Evolutionary conservation across 1,284 basidiomycete genomes (phyloP).

Genomic region (Cutaneotrichosporon daszewskae): DNA sequence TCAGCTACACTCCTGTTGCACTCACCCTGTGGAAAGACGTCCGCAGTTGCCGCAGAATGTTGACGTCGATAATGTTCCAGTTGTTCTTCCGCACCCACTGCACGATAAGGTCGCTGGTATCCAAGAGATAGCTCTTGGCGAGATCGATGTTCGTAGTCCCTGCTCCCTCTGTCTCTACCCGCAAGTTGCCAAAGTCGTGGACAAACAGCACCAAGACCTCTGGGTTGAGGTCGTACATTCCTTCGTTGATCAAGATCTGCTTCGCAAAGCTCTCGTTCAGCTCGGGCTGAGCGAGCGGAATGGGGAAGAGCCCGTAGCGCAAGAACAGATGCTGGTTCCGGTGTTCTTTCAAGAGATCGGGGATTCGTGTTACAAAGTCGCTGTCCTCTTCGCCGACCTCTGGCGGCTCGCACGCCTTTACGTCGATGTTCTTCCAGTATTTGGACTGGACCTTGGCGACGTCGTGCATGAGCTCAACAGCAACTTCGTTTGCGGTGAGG

Average conservation of each 20-base stretch:
- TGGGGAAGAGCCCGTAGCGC: constrained; percentile 66
- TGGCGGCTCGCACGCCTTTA: constrained; percentile 68
- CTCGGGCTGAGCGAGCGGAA: constrained; percentile 65
- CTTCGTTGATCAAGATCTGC: constrained; percentile 68
- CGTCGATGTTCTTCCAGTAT: constrained; percentile 82
- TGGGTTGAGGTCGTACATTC: constrained; percentile 55
- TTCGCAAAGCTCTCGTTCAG: constrained; percentile 65
- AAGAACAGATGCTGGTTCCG: constrained; percentile 70
- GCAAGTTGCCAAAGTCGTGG: constrained; percentile 87
- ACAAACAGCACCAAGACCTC: constrained; percentile 64
- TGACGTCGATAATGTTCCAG: constrained; percentile 79
- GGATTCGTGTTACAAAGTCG: constrained; percentile 34
- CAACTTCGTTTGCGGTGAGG: constrained; percentile 66
- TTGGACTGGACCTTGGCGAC: constrained; percentile 80
- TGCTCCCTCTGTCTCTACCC: constrained; percentile 67
- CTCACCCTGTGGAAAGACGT: constrained; percentile 25
- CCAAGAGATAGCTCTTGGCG: constrained; percentile 77
- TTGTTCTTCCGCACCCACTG: constrained; percentile 60
- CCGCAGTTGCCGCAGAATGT: constrained; percentile 67
- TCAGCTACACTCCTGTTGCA: background rate
- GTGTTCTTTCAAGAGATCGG: constrained; percentile 76
- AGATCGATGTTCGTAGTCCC: constrained; percentile 66
- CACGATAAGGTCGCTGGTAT: constrained; percentile 73
- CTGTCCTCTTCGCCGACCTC: constrained; percentile 31
- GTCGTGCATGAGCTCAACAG: constrained; percentile 78